phyloP scores from a whole-genome alignment of 1,284 basidiomycete species.

The Hemileia vastatrix region DNA sequence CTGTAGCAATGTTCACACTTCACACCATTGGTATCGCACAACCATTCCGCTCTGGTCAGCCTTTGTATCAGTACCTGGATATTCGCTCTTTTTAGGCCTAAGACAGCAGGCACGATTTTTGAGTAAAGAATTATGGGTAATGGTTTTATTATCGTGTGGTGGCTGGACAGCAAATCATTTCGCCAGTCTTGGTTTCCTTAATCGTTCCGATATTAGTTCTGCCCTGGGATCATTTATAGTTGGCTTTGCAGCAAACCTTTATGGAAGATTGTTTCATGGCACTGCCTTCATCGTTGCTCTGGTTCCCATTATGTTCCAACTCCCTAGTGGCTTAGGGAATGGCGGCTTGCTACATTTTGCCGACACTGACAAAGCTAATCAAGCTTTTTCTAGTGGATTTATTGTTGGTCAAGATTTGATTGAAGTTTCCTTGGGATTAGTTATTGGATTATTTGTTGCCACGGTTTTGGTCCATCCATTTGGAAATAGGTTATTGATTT shows the following conservation, averaged over 20 bases:
- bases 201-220: constrained; percentile 55
- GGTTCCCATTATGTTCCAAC: constrained; percentile 47
- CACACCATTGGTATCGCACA: constrained; percentile 29
- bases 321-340: constrained; percentile 7
- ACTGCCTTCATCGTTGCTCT: constrained; percentile 64
- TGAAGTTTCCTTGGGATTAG: constrained; percentile 65
- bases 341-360: constrained; percentile 16
- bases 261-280: constrained; percentile 66
- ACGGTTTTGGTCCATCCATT: constrained; percentile 50
- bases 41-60: constrained; percentile 15
- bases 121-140: constrained; percentile 57
- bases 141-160: constrained; percentile 62
- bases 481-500: constrained; percentile 30
- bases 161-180: constrained; percentile 72
- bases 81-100: constrained; percentile 62
- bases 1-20: constrained; percentile 21
- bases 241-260: constrained; percentile 70
- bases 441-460: constrained; percentile 58
- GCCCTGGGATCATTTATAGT: constrained; percentile 63
- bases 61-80: constrained; percentile 71
- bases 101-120: constrained; percentile 65
- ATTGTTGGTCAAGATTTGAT: constrained; percentile 17
- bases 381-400: constrained; percentile 9
- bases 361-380: constrained; percentile 8
- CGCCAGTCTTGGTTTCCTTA: constrained; percentile 55